phyloP scores from a whole-genome alignment of 257 asterid species.

The Primulina eburnea region DNA sequence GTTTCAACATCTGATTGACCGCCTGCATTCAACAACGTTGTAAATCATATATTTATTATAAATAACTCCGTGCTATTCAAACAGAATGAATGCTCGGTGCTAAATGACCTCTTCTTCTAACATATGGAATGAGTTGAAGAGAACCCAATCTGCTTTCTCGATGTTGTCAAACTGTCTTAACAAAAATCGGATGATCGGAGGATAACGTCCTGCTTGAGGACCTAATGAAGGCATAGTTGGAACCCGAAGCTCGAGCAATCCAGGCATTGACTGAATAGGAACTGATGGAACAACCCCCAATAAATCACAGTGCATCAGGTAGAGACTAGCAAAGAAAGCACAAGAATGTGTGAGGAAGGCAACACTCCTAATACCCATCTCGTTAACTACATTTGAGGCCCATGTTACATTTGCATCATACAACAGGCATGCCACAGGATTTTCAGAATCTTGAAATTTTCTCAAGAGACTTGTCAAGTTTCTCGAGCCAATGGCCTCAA shows the following conservation, averaged over 20 bases:
- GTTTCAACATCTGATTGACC: slow-evolving; percentile 46
- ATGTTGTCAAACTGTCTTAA: slow-evolving; percentile 43
- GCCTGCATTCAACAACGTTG: slow-evolving; percentile 29
- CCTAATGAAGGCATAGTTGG: slow-evolving; percentile 56
- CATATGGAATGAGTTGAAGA: slow-evolving; percentile 52
- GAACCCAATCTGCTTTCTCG: slow-evolving; percentile 56
- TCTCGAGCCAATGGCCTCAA: slow-evolving; percentile 40
- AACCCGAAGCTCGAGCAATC: slow-evolving; percentile 38
- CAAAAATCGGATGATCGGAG: slow-evolving; percentile 44
- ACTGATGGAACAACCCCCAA: slow-evolving; percentile 30
- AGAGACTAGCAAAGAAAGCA: slow-evolving; percentile 47
- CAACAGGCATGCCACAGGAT: slow-evolving; percentile 48
- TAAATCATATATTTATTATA: neutral
- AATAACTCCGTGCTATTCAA: neutral
- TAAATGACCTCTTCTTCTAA: slow-evolving; percentile 53
- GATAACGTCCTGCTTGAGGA: slow-evolving; percentile 35
- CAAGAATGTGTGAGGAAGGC: slow-evolving; percentile 64
- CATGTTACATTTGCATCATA: slow-evolving; percentile 56
- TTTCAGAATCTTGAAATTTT: slow-evolving; percentile 29
- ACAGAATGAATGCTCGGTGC: neutral
- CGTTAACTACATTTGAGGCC: slow-evolving; percentile 41
- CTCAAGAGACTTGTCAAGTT: slow-evolving; percentile 36
- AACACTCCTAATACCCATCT: slow-evolving; percentile 36
- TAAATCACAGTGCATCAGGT: slow-evolving; percentile 51
- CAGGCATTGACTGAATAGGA: slow-evolving; percentile 33